A percentile compares a stretch with the other conserved stretches of the same genome.
phyloP scores from a whole-genome alignment of 331 rosid species.

The Quercus lobata region DNA sequence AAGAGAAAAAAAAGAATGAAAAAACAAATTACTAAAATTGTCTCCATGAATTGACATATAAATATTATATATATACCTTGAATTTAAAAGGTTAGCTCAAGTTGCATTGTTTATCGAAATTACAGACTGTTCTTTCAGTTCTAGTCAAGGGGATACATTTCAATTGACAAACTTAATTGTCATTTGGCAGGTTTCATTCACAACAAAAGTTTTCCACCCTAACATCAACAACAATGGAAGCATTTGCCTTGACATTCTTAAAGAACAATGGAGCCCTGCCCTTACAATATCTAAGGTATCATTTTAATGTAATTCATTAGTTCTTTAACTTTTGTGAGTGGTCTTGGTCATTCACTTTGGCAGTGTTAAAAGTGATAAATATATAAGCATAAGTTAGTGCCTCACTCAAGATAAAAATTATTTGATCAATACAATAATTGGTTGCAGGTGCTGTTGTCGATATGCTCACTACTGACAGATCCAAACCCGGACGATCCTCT shows the following conservation, averaged over 20 bases:
- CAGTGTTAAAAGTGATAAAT: no score
- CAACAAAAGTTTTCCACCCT: conserved; percentile 47
- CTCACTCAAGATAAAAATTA: neutral
- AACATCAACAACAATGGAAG: conserved; percentile 49
- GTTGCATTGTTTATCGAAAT: no score
- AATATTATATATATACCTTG: no score
- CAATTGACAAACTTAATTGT: neutral
- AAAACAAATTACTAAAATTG: no score
- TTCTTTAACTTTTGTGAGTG: neutral
- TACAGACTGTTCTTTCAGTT: no score
- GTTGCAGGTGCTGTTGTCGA: conserved; percentile 39
- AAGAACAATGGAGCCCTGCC: conserved; percentile 30
- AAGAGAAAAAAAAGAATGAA: no score
- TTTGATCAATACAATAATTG: neutral
- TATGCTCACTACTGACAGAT: conserved; percentile 43
- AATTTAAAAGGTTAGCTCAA: no score
- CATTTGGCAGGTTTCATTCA: conserved; percentile 26
- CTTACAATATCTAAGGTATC: conserved; percentile 16
- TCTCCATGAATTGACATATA: no score
- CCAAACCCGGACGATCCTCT: conserved; percentile 47
- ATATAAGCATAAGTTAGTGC: no score
- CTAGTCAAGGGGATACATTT: neutral
- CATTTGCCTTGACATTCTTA: conserved; percentile 42
- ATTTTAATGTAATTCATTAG: neutral
- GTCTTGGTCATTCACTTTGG: no score